These are phyloP conservation scores for Thielaviopsis ethacetica DNA, from an alignment of 2,329 filamentous ascomycete genomes.

Conservation along the genomic window DNA sequence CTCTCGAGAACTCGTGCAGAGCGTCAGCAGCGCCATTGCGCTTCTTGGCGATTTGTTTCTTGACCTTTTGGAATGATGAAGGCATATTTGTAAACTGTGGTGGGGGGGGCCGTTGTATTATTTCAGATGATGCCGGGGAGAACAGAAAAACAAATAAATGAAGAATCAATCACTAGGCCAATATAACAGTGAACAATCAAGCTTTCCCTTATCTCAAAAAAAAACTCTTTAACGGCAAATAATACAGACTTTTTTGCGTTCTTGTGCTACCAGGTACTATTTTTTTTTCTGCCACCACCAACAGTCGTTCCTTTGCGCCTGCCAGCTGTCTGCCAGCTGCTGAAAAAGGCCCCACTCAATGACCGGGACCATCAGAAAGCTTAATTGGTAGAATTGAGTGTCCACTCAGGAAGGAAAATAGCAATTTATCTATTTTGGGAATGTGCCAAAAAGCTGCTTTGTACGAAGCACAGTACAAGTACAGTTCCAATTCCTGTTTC, in stretches of 20 bases:
- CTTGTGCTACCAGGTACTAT: slow-evolving; percentile 2
- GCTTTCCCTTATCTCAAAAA: background rate
- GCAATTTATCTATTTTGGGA: slow-evolving; percentile 10
- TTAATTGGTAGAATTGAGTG: background rate
- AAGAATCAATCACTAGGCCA: background rate
- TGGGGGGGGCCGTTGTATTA: background rate
- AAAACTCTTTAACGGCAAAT: background rate
- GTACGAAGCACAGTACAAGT: too few species aligned
- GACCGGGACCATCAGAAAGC: background rate
- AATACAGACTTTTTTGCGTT: background rate
- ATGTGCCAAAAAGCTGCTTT: too few species aligned
- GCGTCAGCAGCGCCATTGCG: slow-evolving; percentile 48
- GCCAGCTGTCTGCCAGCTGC: background rate
- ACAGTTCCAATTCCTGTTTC: background rate
- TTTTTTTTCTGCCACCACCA: background rate
- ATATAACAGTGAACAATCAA: background rate
- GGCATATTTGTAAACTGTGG: slow-evolving; percentile 42
- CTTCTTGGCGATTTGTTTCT: slow-evolving; percentile 85
- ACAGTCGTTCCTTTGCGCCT: background rate
- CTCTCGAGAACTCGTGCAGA: slow-evolving; percentile 76
- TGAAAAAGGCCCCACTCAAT: background rate
- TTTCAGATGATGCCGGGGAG: background rate
- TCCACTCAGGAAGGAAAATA: background rate
- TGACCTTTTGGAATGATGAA: slow-evolving; percentile 62
- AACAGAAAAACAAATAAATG: background rate